A percentile compares a stretch with the other conserved stretches of the same genome.
Evolutionary conservation across 1,284 basidiomycete genomes (phyloP).

Genomic region (Cronartium ribicola): DNA sequence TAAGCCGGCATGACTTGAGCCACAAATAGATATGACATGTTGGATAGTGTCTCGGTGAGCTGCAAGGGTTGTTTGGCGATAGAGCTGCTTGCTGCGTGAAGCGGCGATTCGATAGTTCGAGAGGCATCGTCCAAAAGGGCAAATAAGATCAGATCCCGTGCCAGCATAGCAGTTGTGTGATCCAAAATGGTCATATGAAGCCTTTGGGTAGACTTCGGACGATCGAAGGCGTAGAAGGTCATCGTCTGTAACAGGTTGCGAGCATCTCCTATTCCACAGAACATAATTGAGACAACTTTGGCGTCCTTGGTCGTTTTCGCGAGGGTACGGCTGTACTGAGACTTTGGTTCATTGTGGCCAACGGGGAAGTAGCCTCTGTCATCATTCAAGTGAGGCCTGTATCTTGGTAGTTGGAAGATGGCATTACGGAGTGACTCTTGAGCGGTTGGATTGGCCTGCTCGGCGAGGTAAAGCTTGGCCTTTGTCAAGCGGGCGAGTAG

Average conservation of each 20-base stretch:
- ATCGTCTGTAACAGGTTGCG: background rate
- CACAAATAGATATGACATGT: background rate
- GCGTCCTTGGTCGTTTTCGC: background rate
- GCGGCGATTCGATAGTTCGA: background rate
- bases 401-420: background rate
- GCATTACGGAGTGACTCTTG: background rate
- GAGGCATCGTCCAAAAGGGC: background rate
- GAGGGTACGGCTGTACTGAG: background rate
- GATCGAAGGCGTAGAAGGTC: background rate
- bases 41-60: background rate
- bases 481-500: background rate
- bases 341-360: background rate
- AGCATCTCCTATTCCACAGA: conserved; percentile 1
- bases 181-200: background rate
- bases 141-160: background rate
- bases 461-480: background rate
- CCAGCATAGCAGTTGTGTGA: background rate
- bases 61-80: background rate
- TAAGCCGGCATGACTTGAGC: background rate
- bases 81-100: background rate
- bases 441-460: background rate
- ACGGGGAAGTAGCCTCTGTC: background rate
- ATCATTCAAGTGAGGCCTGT: background rate
- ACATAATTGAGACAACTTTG: background rate
- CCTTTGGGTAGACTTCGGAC: background rate